Evolutionary conservation across 2,329 filamentous ascomycete genomes (phyloP), one percentile per base, ranked within the genome.

Genomic region (Cordyceps farinosa): DNA sequence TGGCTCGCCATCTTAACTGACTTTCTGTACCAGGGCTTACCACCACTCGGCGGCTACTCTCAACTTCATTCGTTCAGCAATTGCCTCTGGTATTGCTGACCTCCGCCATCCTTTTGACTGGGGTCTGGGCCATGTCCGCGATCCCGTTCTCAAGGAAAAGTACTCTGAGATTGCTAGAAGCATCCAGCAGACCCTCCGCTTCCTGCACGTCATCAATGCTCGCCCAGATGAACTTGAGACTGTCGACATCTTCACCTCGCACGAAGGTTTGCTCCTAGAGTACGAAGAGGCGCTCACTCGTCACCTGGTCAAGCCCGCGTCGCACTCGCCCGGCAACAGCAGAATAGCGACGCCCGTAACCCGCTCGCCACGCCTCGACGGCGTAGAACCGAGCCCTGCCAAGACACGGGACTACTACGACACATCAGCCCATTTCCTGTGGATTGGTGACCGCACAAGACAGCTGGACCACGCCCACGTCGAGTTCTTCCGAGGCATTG

Each of bases 401-500:
- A 67, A 70, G 48, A 70, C 76, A 17, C 85, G 85, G 71, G 87
- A 88, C 71, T 96, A 91, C 84, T 98, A 96, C 79, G 90, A 97
- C 77, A 98, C 94, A 0, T 96, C 92, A 5, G 91, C 92, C 0
- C 95, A 99, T 75, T 98, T 99, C 80, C 84, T 99, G 74, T 99
- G 95, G 95, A 96, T 99, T 70, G 95, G 95, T 61, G 95, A 99
- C 76, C 90, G 95, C 67, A 99, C 95, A 2, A 87, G 95, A 53
- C 94, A 98, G 77, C 86, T 97, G 52, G 90, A 95, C 73, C 91
- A 94, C 69, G 94, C 90, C 0, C 95, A 99, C 76, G 90, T 99
- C 66, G 95, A 99, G 78, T 99, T 96, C 82, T 96, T 98, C 84
- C 90, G 95, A 52, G 95, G 95, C 64, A 90, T 99, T 68, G 89